Evolutionary conservation across 768 basidiomycete species (phyloP), one percentile per base, ranked within the genome.

Genomic region (Coprinopsis cinerea): DNA sequence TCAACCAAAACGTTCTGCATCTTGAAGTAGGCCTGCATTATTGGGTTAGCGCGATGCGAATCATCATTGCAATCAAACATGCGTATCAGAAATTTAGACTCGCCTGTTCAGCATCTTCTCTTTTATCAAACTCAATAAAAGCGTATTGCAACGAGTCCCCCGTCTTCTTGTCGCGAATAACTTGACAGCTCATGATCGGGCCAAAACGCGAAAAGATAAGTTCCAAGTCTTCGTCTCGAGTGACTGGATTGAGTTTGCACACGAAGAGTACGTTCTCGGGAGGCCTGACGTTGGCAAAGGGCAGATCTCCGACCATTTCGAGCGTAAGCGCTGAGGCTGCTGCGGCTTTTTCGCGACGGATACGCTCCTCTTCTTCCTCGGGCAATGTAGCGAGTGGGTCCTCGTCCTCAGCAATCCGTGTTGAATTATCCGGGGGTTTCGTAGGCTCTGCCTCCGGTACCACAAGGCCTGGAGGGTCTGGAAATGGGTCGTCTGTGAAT

Each of bases 1-100:
- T 99, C 96, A 11, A 99, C 88, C 10, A 99, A 72, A 0, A 98
- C 96, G 59, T 98, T 98, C 64, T 98, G 96, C 96, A 99, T 99
- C 67, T 98, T 99, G 72, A 98, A 94, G 66, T 98, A 99, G 7
- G 92, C 96, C 88, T 93, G 55, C 2, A 44, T 30, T 27, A 20
- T 39, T n/a, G n/a, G 36, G 27, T 25, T 18, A 18, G 14, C 14
- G 39, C 24, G 22, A 44, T 18, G 17, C n/a, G 20, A 43, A 34
- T 42, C 26, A 50, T 17, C 27, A 32, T 35, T 48, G 25, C 44
- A 49, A 59, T 25, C 59, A 48, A 34, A 24, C 48, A n/a, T 13
- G 25, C 30, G 28, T 40, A 48, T 25, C 20, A 40, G 42, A 28
- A 23, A 26, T 1, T 25, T 36, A 48, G 34, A 59, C 77, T 52